Percentiles rank a stretch among this genome's conserved stretches.
phyloP scores from a whole-genome alignment of 257 asterid species.

The Anisodus acutangulus region DNA sequence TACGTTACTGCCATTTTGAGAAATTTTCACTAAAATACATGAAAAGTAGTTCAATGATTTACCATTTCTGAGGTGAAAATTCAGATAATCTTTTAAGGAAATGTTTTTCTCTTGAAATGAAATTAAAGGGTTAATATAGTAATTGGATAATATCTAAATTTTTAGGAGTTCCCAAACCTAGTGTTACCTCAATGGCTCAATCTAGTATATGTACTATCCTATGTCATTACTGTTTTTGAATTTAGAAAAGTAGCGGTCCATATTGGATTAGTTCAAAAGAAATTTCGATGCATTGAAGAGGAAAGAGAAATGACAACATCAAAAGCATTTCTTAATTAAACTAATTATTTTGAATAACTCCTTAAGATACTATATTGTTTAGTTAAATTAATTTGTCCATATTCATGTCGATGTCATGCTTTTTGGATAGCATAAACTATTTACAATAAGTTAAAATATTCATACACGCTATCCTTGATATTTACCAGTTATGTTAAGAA shows the following conservation, averaged over 20 bases:
- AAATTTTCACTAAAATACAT: neutral
- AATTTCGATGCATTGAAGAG: neutral
- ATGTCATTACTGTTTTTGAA: neutral
- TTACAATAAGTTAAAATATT: neutral
- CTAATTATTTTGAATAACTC: neutral
- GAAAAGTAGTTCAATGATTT: neutral
- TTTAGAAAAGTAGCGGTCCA: neutral
- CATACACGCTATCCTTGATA: neutral
- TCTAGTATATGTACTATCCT: neutral
- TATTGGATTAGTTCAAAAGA: neutral
- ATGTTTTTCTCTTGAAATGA: neutral
- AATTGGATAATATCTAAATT: neutral
- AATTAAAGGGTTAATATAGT: neutral
- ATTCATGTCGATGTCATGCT: neutral
- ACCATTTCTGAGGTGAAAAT: neutral
- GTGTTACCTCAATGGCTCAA: slow-evolving; percentile 6
- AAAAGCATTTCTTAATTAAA: neutral
- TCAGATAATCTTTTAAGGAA: neutral
- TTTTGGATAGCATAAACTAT: slow-evolving; percentile 9
- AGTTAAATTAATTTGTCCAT: neutral
- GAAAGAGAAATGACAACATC: neutral
- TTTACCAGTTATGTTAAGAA: neutral
- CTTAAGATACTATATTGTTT: neutral
- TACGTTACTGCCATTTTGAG: neutral
- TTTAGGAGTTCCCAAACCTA: neutral